Evolutionary conservation across 2,329 filamentous ascomycete species (phyloP).

Genomic region (Zelopaecilomyces penicillatus): DNA sequence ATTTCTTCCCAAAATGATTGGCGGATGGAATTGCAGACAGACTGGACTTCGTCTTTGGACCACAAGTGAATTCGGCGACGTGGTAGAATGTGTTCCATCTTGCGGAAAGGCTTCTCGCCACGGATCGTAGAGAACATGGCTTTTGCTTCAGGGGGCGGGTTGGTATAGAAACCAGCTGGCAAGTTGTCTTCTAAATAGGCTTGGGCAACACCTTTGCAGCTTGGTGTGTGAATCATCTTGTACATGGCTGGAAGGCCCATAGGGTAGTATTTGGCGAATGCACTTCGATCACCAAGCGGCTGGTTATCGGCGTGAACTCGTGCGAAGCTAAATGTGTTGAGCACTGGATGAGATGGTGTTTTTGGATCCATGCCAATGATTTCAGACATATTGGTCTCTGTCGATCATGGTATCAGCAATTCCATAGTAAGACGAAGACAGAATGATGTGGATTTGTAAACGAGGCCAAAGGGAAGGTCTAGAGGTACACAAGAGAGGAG

Average conservation of each 20-base stretch:
- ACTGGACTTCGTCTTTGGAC: slow-evolving; percentile 31
- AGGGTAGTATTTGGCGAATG: slow-evolving; percentile 26
- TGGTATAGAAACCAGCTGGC: slow-evolving; percentile 28
- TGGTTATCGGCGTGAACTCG: slow-evolving; percentile 16
- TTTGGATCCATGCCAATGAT: not conserved
- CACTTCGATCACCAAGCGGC: slow-evolving; percentile 15
- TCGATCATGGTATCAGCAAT: not conserved
- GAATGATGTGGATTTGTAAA: too few species aligned
- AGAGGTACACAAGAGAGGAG: too few species aligned
- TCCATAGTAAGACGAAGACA: too few species aligned
- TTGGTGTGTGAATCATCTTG: slow-evolving; percentile 21
- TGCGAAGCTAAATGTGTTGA: slow-evolving; percentile 10
- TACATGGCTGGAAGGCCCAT: slow-evolving; percentile 27
- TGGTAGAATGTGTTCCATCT: slow-evolving; percentile 19
- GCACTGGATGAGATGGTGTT: slow-evolving; percentile 10
- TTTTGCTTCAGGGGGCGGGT: slow-evolving; percentile 18
- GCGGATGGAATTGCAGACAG: slow-evolving; percentile 30
- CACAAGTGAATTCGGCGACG: slow-evolving; percentile 27
- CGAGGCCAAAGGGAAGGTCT: too few species aligned
- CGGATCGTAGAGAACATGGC: slow-evolving; percentile 33
- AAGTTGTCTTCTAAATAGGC: slow-evolving; percentile 29
- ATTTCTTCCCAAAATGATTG: slow-evolving; percentile 27
- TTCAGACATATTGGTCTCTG: slow-evolving; percentile 10
- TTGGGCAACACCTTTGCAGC: slow-evolving; percentile 16
- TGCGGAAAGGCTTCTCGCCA: slow-evolving; percentile 21